Evolutionary conservation across 345 rosid genomes (phyloP), one percentile per base, ranked within the genome.

Genomic region (Bruguiera gymnorhiza): DNA sequence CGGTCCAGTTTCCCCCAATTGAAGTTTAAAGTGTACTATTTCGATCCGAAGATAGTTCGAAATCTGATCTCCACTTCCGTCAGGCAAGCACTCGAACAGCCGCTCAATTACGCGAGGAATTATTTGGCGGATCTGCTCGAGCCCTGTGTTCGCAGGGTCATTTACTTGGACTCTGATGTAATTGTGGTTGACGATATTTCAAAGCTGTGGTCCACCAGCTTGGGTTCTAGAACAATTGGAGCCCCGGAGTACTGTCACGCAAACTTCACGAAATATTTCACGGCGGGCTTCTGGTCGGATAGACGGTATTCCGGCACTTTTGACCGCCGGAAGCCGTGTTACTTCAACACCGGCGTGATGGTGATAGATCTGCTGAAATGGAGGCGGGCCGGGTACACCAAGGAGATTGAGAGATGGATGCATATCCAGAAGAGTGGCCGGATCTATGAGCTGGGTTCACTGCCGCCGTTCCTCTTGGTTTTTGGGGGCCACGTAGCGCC

Each of bases 231-330:
- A 70, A 89, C 97, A 59, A 93, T 93, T 72, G 98, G 98, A 21
- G 98, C 98, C 4, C 97, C 98, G 1, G 98, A 93, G 54, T 93
- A 93, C 72, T 89, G 98, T 74, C 98, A 91, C 82, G 96, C 98
- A 2, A 91, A 94, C 82, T 94, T 94, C 83, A 79, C 89, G 0
- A 94, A 91, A 67, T 94, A 94, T 76, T 94, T 94, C 84, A 94
- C 96, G 4, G 31, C 80, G 63, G 50, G 74, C 2, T 94, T 94
- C 83, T 94, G 98, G 98, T 78, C 85, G 0, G 82, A 86, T 51
- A 65, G 67, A 60, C 68, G 86, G 59, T 82, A 80, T 21, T 73
- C 90, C 30, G 78, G 74, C 10, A 81, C 91, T 0, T 91, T 94
- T 76, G 6, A 9, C 0, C 93, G 93, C 26, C 78, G 95, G 61